Percentiles rank a stretch among this genome's conserved stretches.
Conservation (phyloP, 306 rosid genomes). For the Sicyos baderoa region DNA sequence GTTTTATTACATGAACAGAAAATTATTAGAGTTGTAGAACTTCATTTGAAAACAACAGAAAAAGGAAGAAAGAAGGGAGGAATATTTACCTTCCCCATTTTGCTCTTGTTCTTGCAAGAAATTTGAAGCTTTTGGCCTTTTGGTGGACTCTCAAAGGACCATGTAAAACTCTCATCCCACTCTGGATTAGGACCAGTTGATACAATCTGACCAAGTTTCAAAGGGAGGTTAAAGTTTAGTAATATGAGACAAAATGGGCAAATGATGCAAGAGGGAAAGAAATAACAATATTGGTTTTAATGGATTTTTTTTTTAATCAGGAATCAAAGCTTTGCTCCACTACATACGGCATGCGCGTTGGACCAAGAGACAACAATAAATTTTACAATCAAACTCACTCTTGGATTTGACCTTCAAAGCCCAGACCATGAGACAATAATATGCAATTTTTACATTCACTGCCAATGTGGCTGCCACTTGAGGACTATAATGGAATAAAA, state of each 20-base stretch:
- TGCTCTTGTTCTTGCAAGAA: slow-evolving; percentile 99
- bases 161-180: slow-evolving; percentile 90
- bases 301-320: no score
- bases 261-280: not conserved
- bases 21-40: slow-evolving; percentile 1
- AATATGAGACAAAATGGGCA: not conserved
- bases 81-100: slow-evolving; percentile 79
- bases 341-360: no score
- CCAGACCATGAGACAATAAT: no score
- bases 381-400: no score
- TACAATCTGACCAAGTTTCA: slow-evolving; percentile 54
- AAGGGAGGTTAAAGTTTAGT: slow-evolving; percentile 10
- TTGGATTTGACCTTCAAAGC: no score
- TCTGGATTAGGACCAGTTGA: slow-evolving; percentile 94
- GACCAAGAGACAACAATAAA: no score
- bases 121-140: slow-evolving; percentile 96
- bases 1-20: slow-evolving; percentile 26
- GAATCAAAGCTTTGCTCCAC: no score
- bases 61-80: not conserved
- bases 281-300: not conserved
- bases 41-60: not conserved
- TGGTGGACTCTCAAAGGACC: slow-evolving; percentile 99
- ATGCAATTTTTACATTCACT: no score
- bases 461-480: no score
- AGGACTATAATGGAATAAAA: not conserved